A percentile compares a stretch with the other conserved stretches of the same genome.
These are phyloP conservation scores for Flaveria brownii DNA, from an alignment of 129 eudicot genomes.

Conservation along the genomic window DNA sequence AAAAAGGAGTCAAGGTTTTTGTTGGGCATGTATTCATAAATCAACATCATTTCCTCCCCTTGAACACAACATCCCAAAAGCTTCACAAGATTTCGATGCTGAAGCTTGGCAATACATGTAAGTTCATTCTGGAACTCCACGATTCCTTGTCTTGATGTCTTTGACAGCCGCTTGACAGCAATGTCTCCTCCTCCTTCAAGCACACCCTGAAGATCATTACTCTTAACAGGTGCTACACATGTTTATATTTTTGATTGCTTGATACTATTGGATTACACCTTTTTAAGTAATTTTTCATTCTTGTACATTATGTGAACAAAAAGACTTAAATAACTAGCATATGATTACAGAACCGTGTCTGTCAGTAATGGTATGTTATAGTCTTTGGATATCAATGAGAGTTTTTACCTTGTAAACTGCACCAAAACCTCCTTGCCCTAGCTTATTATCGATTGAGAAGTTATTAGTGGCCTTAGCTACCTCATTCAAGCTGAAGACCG, in stretches of 20 bases:
- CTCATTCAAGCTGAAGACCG: neutral
- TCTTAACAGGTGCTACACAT: slow-evolving; percentile 5
- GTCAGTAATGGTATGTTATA: neutral
- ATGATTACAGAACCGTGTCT: neutral
- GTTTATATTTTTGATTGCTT: neutral
- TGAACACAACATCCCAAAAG: slow-evolving; percentile 10
- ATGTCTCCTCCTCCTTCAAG: slow-evolving; percentile 23
- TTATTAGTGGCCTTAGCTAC: slow-evolving; percentile 12
- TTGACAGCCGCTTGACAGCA: slow-evolving; percentile 40
- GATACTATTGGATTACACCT: neutral
- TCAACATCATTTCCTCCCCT: slow-evolving; percentile 22
- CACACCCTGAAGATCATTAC: slow-evolving; percentile 15
- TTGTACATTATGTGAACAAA: neutral
- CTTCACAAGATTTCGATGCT: slow-evolving; percentile 13
- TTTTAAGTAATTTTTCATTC: neutral
- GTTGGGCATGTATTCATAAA: slow-evolving; percentile 16
- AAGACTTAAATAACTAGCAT: neutral
- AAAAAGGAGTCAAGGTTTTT: slow-evolving; percentile 8
- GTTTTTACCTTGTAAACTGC: slow-evolving; percentile 13
- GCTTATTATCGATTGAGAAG: slow-evolving; percentile 8
- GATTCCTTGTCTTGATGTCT: slow-evolving; percentile 34
- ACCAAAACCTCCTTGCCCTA: slow-evolving; percentile 27
- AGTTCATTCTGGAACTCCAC: slow-evolving; percentile 37
- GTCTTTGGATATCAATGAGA: neutral
- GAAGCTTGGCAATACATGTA: slow-evolving; percentile 37